phyloP scores from a whole-genome alignment of 768 basidiomycete species.

The Trichaptum fuscoviolaceum region DNA sequence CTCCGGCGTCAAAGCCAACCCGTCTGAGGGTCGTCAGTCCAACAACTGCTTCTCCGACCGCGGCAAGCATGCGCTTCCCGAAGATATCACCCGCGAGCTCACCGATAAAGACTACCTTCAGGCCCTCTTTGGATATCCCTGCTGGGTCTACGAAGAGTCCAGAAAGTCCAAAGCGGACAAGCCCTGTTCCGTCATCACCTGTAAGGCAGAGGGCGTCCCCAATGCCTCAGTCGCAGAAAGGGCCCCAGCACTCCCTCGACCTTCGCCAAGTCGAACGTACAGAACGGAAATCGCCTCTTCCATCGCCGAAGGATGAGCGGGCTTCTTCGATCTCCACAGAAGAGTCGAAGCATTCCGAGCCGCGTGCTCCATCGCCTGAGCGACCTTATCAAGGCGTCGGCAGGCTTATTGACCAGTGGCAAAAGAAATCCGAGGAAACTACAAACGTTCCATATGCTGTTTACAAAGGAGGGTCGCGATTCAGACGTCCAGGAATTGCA shows the following conservation, averaged over 20 bases:
- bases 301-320: background rate
- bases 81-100: slow-evolving; percentile 3
- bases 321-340: background rate
- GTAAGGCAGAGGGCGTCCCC: background rate
- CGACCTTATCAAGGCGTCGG: slow-evolving; percentile 79
- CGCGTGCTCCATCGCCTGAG: slow-evolving; percentile 63
- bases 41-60: slow-evolving; percentile 1
- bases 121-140: background rate
- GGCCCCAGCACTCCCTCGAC: background rate
- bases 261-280: background rate
- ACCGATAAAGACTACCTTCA: background rate
- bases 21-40: background rate
- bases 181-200: background rate
- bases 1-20: background rate
- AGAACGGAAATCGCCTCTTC: background rate
- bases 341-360: background rate
- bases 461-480: background rate
- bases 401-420: slow-evolving; percentile 84
- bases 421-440: slow-evolving; percentile 66
- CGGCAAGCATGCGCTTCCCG: slow-evolving; percentile 2
- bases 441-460: slow-evolving; percentile 23
- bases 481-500: background rate
- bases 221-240: background rate
- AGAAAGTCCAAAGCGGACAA: background rate
- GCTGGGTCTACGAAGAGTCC: background rate